Conservation (phyloP, 805 yeast species). For the Suhomyces vadensis region DNA sequence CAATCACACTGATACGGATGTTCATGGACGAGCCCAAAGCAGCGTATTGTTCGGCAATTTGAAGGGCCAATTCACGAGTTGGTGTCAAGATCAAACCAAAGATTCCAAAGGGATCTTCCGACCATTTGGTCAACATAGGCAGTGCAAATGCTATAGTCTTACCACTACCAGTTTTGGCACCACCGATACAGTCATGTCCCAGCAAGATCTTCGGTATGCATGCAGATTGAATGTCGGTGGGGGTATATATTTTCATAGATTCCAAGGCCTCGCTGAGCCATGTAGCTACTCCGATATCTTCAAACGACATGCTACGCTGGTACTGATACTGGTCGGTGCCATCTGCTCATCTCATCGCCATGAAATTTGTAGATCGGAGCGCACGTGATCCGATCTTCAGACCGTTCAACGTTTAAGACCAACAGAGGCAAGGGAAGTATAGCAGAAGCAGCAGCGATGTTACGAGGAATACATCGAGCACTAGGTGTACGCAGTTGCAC, state of each 20-base stretch:
- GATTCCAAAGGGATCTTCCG: constrained; percentile 91
- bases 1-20: constrained; percentile 76
- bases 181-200: constrained; percentile 94
- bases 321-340: neutral
- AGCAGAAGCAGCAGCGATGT: too few species aligned
- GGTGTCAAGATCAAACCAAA: constrained; percentile 90
- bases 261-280: constrained; percentile 83
- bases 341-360: neutral
- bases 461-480: too few species aligned
- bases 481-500: too few species aligned
- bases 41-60: constrained; percentile 93
- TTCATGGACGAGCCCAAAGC: constrained; percentile 92
- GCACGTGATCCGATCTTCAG: neutral
- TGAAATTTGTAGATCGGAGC: neutral
- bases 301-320: constrained; percentile 45
- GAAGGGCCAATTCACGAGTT: constrained; percentile 90
- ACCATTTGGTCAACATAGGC: constrained; percentile 95
- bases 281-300: constrained; percentile 70
- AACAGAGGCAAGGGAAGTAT: too few species aligned
- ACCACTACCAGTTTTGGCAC: constrained; percentile 98
- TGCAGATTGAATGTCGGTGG: constrained; percentile 83
- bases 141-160: constrained; percentile 96
- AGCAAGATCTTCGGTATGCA: constrained; percentile 84
- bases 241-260: constrained; percentile 79
- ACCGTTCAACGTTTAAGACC: too few species aligned